Evolutionary conservation across 257 asterid species (phyloP).

Genomic region (Petunia secreta): DNA sequence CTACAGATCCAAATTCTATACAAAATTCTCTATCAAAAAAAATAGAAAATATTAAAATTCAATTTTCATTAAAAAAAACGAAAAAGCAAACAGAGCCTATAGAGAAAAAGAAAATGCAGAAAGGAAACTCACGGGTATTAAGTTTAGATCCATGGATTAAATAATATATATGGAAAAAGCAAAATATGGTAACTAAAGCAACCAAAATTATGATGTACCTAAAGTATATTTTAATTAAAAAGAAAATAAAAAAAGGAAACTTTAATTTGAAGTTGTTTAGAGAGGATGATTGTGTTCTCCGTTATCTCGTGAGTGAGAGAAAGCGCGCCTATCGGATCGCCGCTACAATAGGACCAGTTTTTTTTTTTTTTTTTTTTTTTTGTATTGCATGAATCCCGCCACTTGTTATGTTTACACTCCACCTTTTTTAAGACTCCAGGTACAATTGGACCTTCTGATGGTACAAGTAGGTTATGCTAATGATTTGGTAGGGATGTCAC

Average conservation of each 20-base stretch:
- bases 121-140: constrained; percentile 20
- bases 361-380: constrained; percentile 14
- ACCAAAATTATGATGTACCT: background rate
- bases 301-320: constrained; percentile 40
- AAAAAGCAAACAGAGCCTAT: constrained; percentile 21
- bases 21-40: constrained; percentile 27
- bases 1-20: constrained; percentile 44
- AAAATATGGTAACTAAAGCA: constrained; percentile 17
- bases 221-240: no score
- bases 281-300: constrained; percentile 25
- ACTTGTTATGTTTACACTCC: constrained; percentile 39
- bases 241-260: constrained; percentile 10
- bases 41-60: background rate
- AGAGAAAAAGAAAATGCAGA: background rate
- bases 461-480: background rate
- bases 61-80: background rate
- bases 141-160: constrained; percentile 32
- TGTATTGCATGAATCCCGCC: constrained; percentile 65
- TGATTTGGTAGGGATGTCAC: background rate
- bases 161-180: constrained; percentile 16
- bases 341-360: constrained; percentile 40
- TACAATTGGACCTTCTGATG: background rate
- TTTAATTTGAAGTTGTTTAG: constrained; percentile 9
- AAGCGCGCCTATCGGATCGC: constrained; percentile 50
- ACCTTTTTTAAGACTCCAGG: background rate